Base-by-base conservation (phyloP, 2,329 filamentous ascomycete species). In the Colletotrichum higginsianum region DNA sequence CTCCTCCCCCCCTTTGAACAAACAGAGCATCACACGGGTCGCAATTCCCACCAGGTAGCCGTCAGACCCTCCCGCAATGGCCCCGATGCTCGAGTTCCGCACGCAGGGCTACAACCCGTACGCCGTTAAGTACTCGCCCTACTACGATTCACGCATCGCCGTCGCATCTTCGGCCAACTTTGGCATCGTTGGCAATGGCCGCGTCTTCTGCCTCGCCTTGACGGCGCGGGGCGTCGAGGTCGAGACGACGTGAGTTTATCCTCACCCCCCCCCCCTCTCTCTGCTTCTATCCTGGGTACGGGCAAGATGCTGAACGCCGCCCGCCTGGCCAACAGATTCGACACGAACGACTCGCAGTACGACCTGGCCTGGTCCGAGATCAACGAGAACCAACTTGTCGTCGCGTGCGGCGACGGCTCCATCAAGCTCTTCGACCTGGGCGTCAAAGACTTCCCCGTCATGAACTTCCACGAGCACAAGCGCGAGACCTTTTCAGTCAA, bases 91-190 rank as follows among this genome's bases (percentile, higher is more conserved):
- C 77, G 95, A 98, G 84, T 98, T 94, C 84, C 93, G 94, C 75
- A 98, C 96, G 26, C 89, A 94, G 80, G 96, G 96, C 78, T 98
- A 91, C 88, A 98, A 98, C 82, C 95, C 95, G 78, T 98, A 97
- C 84, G 94, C 94, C 76, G 95, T 98, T 83, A 98, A 98, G 84
- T 99, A 98, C 87, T 98, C 96, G 67, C 96, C 96, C 8, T 99
- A 98, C 86, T 97, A 97, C 85, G 96, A 98, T 85, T 96, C 94
- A 75, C 92, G 95, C 74, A 91, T 99, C 75, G 96, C 96, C 68
- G 95, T 98, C 77, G 94, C 94, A 40, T 89, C 93, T 1, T 93
- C 95, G n/a, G 91, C 96, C 74, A 98, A 99, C 86, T 99, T 96
- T 84, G 96, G 96, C 49, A 93, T 99, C 49, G 96, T 99, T 46